A percentile compares a stretch with the other conserved stretches of the same genome.
These are phyloP conservation scores for Boletus sp. DNA, from an alignment of 768 basidiomycete species.

Conservation along the genomic window DNA sequence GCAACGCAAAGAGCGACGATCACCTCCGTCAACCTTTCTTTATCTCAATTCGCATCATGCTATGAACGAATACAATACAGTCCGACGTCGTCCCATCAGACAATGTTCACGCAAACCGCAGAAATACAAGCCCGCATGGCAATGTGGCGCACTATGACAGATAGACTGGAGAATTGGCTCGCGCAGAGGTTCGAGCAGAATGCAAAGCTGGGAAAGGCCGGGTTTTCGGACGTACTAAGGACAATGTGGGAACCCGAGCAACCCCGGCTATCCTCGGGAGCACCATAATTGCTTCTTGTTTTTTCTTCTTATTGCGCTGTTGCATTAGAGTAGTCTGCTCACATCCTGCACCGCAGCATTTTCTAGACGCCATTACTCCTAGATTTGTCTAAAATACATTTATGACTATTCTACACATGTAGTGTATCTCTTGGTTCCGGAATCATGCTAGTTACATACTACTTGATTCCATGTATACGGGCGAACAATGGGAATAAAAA, in stretches of 20 bases:
- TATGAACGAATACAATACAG: constrained; percentile 87
- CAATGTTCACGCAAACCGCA: constrained; percentile 85
- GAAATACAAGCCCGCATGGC: constrained; percentile 83
- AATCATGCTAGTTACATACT: background rate
- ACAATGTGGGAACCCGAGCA: constrained; percentile 76
- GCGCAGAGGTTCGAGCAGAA: constrained; percentile 91
- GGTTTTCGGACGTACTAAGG: constrained; percentile 86
- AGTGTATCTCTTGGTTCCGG: constrained; percentile 16
- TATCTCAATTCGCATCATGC: constrained; percentile 94
- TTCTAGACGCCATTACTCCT: constrained; percentile 22
- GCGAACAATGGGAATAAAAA: background rate
- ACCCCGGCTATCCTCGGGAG: constrained; percentile 34
- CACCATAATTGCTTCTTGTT: constrained; percentile 22
- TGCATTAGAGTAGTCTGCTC: constrained; percentile 6
- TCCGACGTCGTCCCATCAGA: constrained; percentile 62
- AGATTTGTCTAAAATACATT: constrained; percentile 27
- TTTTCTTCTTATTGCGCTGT: constrained; percentile 5
- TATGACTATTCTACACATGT: constrained; percentile 29
- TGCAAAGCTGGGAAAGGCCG: constrained; percentile 83
- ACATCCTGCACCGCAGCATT: constrained; percentile 9
- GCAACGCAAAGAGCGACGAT: constrained; percentile 75
- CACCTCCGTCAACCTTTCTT: constrained; percentile 88
- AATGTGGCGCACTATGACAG: constrained; percentile 78
- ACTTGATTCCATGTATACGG: background rate
- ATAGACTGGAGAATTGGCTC: constrained; percentile 82